Evolutionary conservation across 495 filamentous ascomycete species (phyloP), one percentile per base, ranked within the genome.

Genomic region (Beverwykella pulmonaria): DNA sequence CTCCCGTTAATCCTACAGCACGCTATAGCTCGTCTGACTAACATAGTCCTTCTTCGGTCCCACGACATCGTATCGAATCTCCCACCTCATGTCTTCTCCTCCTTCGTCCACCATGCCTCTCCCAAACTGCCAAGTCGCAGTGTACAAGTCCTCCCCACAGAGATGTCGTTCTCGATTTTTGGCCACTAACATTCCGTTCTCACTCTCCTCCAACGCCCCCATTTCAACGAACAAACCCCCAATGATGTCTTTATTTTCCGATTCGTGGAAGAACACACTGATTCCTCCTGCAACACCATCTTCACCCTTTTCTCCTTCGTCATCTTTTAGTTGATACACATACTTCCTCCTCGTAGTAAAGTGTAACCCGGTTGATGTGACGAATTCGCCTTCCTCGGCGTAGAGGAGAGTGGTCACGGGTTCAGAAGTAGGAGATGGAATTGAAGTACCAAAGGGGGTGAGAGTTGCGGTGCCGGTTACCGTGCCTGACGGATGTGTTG

Each of bases 41-140:
- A 71, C 60, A 62, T 71, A 71, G 44, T 68, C 65, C 52, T 71
- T 71, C 60, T 61, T 61, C 15, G 69, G 65, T 50, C 65, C 65
- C 25, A 61, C 61, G n/a, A 68, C 69, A 47, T 68, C 65, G 48
- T 71, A 71, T n/a, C 50, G 10, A 8, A 71, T 63, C 32, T 65
- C 65, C 69, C 64, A 71, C 65, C 65, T 68, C 39, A 20, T 17
- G 2, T 56, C 61, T 27, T 50, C 25, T 2, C 25, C 54, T 32
- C 30, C 34, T 22, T 54, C 50, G 14, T 2, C 5, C 22, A 53
- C 15, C 62, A 70, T 66, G 0, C 27, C 68, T 14, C 34, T 12
- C 50, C 60, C 69, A 62, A 71, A 68, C 19, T 20, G 19, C 60
- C 65, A 71, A 60, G 50, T 57, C 47, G 69, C 69, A 41, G 32